These are phyloP conservation scores for Claviceps sp. DNA, from an alignment of 2,329 filamentous ascomycete species.

Conservation along the genomic window DNA sequence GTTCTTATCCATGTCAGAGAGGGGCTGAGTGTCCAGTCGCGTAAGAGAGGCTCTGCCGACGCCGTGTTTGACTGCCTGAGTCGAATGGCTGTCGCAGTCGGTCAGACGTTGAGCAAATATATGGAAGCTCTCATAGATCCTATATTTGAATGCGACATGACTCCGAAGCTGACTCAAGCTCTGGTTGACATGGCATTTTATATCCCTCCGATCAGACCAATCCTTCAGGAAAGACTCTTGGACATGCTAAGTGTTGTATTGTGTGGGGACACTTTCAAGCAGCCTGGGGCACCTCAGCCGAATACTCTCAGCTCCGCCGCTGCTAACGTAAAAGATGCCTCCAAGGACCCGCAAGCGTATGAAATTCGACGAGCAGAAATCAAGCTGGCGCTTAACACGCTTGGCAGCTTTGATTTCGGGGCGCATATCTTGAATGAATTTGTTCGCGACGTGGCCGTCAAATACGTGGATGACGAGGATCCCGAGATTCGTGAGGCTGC, in stretches of 20 bases:
- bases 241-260: slow-evolving; percentile 92
- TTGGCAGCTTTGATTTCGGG: slow-evolving; percentile 95
- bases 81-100: slow-evolving; percentile 86
- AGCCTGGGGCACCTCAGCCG: slow-evolving; percentile 73
- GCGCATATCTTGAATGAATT: slow-evolving; percentile 95
- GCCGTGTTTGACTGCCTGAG: slow-evolving; percentile 97
- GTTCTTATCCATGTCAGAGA: slow-evolving; percentile 90
- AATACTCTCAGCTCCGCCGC: slow-evolving; percentile 72
- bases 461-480: slow-evolving; percentile 94
- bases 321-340: slow-evolving; percentile 70
- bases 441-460: slow-evolving; percentile 92
- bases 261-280: slow-evolving; percentile 82
- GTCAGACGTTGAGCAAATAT: slow-evolving; percentile 94
- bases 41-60: slow-evolving; percentile 49
- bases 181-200: slow-evolving; percentile 98
- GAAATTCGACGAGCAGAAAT: slow-evolving; percentile 76
- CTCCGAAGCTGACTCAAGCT: slow-evolving; percentile 85
- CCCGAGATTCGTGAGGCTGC: slow-evolving; percentile 87
- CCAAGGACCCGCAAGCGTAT: slow-evolving; percentile 65
- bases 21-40: slow-evolving; percentile 69
- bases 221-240: slow-evolving; percentile 83
- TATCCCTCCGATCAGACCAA: slow-evolving; percentile 84
- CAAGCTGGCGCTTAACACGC: slow-evolving; percentile 80
- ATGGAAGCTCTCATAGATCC: slow-evolving; percentile 92
- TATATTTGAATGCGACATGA: slow-evolving; percentile 92